Conservation (phyloP, 2,329 filamentous ascomycete species). For the Phialophora tarda region DNA sequence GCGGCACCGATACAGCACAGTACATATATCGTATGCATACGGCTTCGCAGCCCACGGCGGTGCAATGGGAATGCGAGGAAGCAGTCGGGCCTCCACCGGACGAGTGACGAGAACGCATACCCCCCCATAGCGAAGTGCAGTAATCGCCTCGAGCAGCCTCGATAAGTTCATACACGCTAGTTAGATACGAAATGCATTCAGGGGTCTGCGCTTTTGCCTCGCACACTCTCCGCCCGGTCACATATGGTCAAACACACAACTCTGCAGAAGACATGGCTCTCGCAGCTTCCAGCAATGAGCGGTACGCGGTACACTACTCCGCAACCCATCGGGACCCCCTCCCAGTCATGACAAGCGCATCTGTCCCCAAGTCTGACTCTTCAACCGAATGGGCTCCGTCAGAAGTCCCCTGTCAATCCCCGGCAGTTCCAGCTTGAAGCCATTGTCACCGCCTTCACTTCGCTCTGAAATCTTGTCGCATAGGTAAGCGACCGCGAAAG, state of each 20-base stretch:
- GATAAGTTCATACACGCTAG: too few relatives aligned
- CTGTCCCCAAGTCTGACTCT: conserved; percentile 24
- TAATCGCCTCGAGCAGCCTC: too few relatives aligned
- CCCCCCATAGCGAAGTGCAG: too few relatives aligned
- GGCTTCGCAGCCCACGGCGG: background rate
- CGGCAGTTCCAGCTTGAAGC: conserved; percentile 26
- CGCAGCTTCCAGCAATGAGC: background rate
- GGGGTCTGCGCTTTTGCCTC: too few relatives aligned
- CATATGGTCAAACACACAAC: too few relatives aligned
- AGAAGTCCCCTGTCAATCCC: conserved; percentile 25
- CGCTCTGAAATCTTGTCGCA: conserved; percentile 27
- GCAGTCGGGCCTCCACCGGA: background rate
- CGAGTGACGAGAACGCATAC: background rate
- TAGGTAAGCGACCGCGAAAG: conserved; percentile 30
- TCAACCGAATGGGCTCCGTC: conserved; percentile 28
- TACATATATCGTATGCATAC: background rate
- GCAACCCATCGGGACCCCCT: background rate
- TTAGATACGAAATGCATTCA: too few relatives aligned
- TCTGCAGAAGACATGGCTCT: background rate
- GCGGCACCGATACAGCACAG: background rate
- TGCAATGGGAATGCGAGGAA: background rate
- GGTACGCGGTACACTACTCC: too few relatives aligned
- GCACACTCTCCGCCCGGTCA: too few relatives aligned
- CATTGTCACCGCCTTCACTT: conserved; percentile 21
- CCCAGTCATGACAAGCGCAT: conserved; percentile 2